A percentile compares a stretch with the other conserved stretches of the same genome.
Evolutionary conservation across 1,284 basidiomycete genomes (phyloP).

Genomic region (Rhodotorula sp.): DNA sequence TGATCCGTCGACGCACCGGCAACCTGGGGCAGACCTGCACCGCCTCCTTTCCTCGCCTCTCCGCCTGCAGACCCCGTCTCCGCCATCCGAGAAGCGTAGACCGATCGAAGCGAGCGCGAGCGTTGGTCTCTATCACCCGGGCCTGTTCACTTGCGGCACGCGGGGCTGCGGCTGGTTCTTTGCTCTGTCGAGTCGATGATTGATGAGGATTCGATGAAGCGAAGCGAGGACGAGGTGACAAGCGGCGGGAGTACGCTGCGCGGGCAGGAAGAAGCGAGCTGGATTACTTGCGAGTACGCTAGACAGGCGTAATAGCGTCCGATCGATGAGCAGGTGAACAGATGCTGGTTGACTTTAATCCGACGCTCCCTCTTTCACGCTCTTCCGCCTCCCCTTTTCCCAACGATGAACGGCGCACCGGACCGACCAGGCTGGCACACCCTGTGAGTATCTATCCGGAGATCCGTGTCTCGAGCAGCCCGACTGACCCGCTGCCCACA

Average conservation of each 20-base stretch:
- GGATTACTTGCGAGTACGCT: not conserved
- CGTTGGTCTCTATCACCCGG: too few relatives aligned
- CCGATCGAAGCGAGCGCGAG: too few relatives aligned
- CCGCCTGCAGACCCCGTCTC: not conserved
- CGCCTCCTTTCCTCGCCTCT: too few relatives aligned
- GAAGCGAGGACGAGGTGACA: not conserved
- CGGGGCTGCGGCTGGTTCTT: not conserved
- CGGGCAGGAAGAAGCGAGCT: too few relatives aligned
- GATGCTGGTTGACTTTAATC: not conserved
- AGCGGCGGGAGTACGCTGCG: too few relatives aligned
- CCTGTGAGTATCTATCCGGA: slow-evolving; percentile 14
- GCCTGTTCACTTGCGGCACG: not conserved
- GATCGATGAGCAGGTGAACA: not conserved
- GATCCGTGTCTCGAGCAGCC: not conserved
- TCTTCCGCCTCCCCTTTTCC: not conserved
- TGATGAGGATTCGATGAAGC: not conserved
- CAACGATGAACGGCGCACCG: not conserved
- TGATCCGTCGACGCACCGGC: too few relatives aligned
- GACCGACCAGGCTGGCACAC: slow-evolving; percentile 38
- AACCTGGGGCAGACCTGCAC: too few relatives aligned
- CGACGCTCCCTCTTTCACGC: too few relatives aligned
- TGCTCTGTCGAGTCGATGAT: not conserved
- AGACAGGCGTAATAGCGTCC: not conserved
- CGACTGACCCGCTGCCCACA: not conserved
- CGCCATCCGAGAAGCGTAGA: not conserved